Conservation (phyloP, 1,284 basidiomycete species). For the Malassezia dermatis region DNA sequence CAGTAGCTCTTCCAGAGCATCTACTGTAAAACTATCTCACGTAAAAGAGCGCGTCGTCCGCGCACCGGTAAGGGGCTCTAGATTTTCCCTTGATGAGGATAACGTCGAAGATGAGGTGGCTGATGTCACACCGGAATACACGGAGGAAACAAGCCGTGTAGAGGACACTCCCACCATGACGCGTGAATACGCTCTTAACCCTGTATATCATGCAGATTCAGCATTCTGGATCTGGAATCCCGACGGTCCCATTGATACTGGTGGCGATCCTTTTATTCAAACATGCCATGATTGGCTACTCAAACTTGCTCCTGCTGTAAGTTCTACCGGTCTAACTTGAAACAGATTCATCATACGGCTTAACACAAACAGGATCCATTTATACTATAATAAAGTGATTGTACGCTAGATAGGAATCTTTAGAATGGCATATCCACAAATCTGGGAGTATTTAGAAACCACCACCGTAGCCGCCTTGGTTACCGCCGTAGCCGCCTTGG, state of each 20-base stretch:
- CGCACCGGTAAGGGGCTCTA: conserved; percentile 5
- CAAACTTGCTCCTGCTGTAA: conserved; percentile 8
- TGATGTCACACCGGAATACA: not conserved
- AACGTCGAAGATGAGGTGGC: not conserved
- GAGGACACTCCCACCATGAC: not conserved
- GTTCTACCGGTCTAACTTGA: not conserved
- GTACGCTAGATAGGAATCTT: not conserved
- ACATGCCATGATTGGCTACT: conserved; percentile 10
- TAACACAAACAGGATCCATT: not conserved
- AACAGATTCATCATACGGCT: not conserved
- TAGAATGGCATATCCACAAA: not conserved
- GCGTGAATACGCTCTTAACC: not conserved
- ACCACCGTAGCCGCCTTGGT: conserved; percentile 12
- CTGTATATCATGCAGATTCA: not conserved
- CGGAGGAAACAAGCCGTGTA: not conserved
- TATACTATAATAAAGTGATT: not conserved
- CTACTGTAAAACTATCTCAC: not conserved
- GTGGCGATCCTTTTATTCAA: conserved; percentile 6
- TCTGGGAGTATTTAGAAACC: conserved; percentile 1
- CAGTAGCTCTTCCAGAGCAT: not conserved
- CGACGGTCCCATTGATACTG: conserved; percentile 11
- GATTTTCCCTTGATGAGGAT: conserved; percentile 13
- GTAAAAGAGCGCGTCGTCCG: not conserved
- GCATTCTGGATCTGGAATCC: conserved; percentile 14
- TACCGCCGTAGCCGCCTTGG: not conserved